phyloP scores from a whole-genome alignment of 345 rosid genomes.

The Raphanus raphanistrum region DNA sequence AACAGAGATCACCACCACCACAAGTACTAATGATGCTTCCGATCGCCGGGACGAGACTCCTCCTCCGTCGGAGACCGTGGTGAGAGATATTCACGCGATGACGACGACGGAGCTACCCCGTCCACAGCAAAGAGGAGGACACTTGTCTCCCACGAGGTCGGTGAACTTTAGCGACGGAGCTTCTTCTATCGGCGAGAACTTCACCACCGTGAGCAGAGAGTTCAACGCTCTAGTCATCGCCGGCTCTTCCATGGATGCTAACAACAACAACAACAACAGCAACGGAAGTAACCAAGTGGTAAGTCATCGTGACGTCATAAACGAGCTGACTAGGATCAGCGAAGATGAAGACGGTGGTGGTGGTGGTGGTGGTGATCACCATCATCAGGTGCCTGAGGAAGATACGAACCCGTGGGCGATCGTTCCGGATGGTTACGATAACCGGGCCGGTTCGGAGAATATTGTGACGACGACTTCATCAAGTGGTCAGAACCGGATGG shows the following conservation, averaged over 20 bases:
- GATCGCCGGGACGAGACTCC: conserved; percentile 19
- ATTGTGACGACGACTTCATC: conserved; percentile 29
- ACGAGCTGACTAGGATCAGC: conserved; percentile 60
- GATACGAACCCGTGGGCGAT: conserved; percentile 87
- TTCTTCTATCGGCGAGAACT: conserved; percentile 60
- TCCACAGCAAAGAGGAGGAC: conserved; percentile 43
- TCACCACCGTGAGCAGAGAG: conserved; percentile 87
- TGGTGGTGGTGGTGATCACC: conserved; percentile 43
- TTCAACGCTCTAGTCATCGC: conserved; percentile 95
- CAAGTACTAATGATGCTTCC: conserved; percentile 20
- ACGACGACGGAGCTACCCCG: conserved; percentile 45
- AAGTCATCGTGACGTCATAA: conserved; percentile 22
- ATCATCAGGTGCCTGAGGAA: conserved; percentile 56
- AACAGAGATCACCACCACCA: conserved; percentile 21
- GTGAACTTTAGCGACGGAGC: conserved; percentile 42
- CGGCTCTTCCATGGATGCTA: conserved; percentile 56
- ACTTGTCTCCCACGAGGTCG: conserved; percentile 49
- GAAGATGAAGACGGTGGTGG: conserved; percentile 53
- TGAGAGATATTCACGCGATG: conserved; percentile 85
- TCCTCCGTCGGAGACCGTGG: conserved; percentile 12
- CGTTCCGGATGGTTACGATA: conserved; percentile 54
- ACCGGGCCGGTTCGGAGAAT: conserved; percentile 36
- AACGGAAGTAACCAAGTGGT: conserved; percentile 4
- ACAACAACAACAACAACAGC: conserved; percentile 22
- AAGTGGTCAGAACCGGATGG: conserved; percentile 27